A percentile compares a stretch with the other conserved stretches of the same genome.
Evolutionary conservation across 345 rosid species (phyloP).

Genomic region (Eucalyptus sp.): DNA sequence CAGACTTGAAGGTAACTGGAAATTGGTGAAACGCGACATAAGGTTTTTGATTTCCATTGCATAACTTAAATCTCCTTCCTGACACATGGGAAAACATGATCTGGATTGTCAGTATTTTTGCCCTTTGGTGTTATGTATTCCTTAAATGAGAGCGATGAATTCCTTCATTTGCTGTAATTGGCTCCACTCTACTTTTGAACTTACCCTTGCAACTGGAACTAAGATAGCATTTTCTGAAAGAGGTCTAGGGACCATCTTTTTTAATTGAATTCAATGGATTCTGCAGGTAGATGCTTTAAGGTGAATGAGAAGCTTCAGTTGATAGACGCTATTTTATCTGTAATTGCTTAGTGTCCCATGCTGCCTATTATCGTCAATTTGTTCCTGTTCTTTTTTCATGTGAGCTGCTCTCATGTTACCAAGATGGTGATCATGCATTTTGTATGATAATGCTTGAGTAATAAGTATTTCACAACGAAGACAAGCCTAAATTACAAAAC

Average conservation of each 20-base stretch:
- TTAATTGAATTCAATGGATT: not conserved
- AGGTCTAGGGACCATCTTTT: not conserved
- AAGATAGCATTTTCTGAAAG: not conserved
- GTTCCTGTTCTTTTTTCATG: not conserved
- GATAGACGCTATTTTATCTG: not conserved
- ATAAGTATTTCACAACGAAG: not conserved
- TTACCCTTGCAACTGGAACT: not conserved
- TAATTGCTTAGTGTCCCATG: not conserved
- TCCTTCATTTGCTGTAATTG: not conserved
- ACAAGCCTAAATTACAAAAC: not conserved
- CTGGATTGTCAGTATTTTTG: not conserved
- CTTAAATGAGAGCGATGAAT: not conserved
- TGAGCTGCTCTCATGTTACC: not conserved
- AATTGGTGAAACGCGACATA: not conserved
- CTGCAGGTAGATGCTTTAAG: not conserved
- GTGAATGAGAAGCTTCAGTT: not conserved
- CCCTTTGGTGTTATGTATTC: not conserved
- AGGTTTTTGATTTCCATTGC: not conserved
- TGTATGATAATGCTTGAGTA: not conserved
- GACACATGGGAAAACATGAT: not conserved
- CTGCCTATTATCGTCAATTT: not conserved
- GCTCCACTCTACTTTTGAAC: not conserved
- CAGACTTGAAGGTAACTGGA: slow-evolving; percentile 38
- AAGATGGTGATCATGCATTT: not conserved
- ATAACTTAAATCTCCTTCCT: not conserved